These are phyloP conservation scores for Hypericum perforatum DNA, from an alignment of 345 rosid genomes.

Conservation along the genomic window DNA sequence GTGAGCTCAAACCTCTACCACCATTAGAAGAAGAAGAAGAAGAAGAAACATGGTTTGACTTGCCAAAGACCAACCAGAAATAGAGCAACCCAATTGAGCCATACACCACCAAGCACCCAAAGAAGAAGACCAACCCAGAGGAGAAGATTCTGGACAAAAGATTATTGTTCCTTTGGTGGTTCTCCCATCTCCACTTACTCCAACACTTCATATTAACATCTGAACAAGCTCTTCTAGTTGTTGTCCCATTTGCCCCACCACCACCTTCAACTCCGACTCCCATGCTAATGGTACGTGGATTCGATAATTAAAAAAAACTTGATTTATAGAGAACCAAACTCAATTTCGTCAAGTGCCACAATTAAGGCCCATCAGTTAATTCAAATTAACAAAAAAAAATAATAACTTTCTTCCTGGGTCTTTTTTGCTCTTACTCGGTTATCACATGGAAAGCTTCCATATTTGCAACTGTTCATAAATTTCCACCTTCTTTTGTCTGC, in stretches of 20 bases:
- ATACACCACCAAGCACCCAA: slow-evolving; percentile 44
- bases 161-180: slow-evolving; percentile 18
- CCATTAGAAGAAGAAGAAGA: slow-evolving; percentile 21
- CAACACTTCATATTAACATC: slow-evolving; percentile 19
- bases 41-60: background rate
- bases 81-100: slow-evolving; percentile 52
- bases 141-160: slow-evolving; percentile 22
- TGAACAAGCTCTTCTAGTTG: background rate
- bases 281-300: too few relatives aligned
- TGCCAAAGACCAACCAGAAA: slow-evolving; percentile 43
- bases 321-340: too few relatives aligned
- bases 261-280: background rate
- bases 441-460: too few relatives aligned
- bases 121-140: slow-evolving; percentile 41
- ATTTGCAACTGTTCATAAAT: too few relatives aligned
- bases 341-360: too few relatives aligned
- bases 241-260: slow-evolving; percentile 3
- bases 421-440: too few relatives aligned
- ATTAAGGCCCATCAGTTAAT: too few relatives aligned
- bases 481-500: too few relatives aligned
- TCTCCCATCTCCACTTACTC: slow-evolving; percentile 23
- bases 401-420: too few relatives aligned
- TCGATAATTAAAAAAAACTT: too few relatives aligned
- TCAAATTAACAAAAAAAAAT: too few relatives aligned
- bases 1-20: slow-evolving; percentile 27